Base-by-base conservation (phyloP, 2,329 filamentous ascomycete genomes). In the Aspergillus fijiensis region DNA sequence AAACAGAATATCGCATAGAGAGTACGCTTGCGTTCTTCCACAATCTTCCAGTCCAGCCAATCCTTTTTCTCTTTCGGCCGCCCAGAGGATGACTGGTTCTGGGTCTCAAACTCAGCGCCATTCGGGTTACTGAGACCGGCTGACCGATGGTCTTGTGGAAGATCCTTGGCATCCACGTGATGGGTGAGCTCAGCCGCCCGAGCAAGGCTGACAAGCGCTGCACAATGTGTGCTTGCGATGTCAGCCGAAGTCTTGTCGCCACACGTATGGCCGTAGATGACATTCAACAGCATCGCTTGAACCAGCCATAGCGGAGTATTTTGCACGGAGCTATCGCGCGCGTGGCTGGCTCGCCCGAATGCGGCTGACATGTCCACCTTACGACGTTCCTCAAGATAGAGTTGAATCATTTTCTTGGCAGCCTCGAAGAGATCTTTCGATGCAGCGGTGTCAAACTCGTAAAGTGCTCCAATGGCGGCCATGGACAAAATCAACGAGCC, bases 271-370 rank as follows among this genome's bases (percentile, higher is more conserved):
- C 94, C 94, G 72, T 96, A 98, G 16, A 97, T 90, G 42, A 98
- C 91, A 72, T 96, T 98, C 54, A 99, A 83, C 9, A 98, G 81
- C 94, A 98, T 98, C 0, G 94, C 92, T 76, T 98, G 95, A 16
- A 98, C 92, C 27, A 99, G 83, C 93, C 94, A 98, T 47, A 97
- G 83, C 0, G 94, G 94, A 2, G 93, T 87, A 57, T 86, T 94
- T 66, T 91, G 87, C 45, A 87, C 84, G 16, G 86, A 82, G 53
- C 83, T 83, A 60, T 91, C 89, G 57, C 81, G 77, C 19, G 76
- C 72, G 49, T 82, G 79, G 60, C 76, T 80, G 12, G 82, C 78
- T 6, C 84, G 83, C 55, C 81, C 84, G 25, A 85, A 76, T 5
- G 83, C 82, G 49, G 84, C 83, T 23, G 84, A 83, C 74, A 96